Percentiles rank a stretch among this genome's conserved stretches.
Conservation (phyloP, 2,329 filamentous ascomycete genomes). For the Arthroderma sp. region DNA sequence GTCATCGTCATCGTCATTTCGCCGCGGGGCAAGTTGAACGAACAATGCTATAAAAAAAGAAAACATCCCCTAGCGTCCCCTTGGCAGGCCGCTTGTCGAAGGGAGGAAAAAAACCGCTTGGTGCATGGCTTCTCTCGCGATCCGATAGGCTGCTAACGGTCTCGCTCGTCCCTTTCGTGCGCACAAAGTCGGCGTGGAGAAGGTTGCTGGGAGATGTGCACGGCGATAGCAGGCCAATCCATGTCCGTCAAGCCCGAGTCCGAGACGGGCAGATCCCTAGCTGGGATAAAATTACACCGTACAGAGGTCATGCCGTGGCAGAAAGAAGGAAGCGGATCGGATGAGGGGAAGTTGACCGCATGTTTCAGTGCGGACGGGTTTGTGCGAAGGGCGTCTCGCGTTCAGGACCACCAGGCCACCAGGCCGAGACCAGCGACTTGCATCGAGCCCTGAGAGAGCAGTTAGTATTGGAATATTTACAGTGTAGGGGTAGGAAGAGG, state of each 20-base stretch:
- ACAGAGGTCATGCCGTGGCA: too few species aligned
- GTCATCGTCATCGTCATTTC: too few species aligned
- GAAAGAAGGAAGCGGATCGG: not conserved
- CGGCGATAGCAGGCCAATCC: not conserved
- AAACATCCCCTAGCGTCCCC: not conserved
- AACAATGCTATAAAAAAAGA: too few species aligned
- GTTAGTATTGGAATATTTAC: not conserved
- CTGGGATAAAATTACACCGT: too few species aligned
- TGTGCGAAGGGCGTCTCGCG: not conserved
- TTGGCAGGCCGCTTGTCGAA: not conserved
- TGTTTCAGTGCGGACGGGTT: too few species aligned
- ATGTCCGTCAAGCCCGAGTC: not conserved
- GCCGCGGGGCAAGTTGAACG: not conserved
- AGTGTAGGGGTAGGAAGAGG: too few species aligned
- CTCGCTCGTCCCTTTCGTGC: not conserved
- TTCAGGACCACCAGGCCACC: slow-evolving; percentile 35
- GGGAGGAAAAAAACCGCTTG: not conserved
- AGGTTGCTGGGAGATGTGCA: not conserved
- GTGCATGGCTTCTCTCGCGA: not conserved
- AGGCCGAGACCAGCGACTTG: slow-evolving; percentile 36
- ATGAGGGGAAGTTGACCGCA: not conserved
- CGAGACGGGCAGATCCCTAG: not conserved
- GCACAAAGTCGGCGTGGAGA: not conserved
- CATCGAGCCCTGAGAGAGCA: slow-evolving; percentile 36
- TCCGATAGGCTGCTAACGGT: not conserved